Evolutionary conservation across 306 rosid genomes (phyloP).

Genomic region (Alnus glutinosa): DNA sequence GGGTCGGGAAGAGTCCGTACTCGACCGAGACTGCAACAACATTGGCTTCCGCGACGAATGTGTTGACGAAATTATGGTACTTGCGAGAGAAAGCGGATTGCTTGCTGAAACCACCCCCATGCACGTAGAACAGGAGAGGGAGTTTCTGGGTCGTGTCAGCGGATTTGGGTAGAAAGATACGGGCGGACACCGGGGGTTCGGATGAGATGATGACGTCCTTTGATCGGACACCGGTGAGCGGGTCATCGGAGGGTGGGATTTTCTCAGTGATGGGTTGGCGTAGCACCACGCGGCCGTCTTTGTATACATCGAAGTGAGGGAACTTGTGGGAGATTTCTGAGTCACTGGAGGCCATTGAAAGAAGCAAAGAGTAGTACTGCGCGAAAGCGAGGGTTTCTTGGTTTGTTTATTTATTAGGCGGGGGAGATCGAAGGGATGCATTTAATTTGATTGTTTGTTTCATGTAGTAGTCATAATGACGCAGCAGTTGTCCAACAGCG

Average conservation of each 20-base stretch:
- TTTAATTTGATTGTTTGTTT: background rate
- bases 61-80: background rate
- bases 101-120: slow-evolving; percentile 6
- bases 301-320: background rate
- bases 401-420: too few relatives aligned
- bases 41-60: background rate
- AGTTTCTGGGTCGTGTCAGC: background rate
- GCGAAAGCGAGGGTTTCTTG: too few relatives aligned
- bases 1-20: background rate
- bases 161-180: background rate
- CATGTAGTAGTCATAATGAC: too few relatives aligned
- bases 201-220: slow-evolving; percentile 12
- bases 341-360: background rate
- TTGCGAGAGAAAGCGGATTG: background rate
- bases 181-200: background rate
- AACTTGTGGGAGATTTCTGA: background rate
- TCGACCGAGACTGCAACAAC: background rate
- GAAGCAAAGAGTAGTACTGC: background rate
- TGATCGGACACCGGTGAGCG: background rate
- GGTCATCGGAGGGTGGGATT: slow-evolving; percentile 14
- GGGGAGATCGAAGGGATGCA: too few relatives aligned
- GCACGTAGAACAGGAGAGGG: background rate
- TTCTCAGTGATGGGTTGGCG: background rate
- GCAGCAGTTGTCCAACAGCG: too few relatives aligned
- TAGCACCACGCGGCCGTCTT: slow-evolving; percentile 5